These are phyloP conservation scores for Torulaspora quercuum DNA, from an alignment of 805 yeast genomes.

Conservation along the genomic window DNA sequence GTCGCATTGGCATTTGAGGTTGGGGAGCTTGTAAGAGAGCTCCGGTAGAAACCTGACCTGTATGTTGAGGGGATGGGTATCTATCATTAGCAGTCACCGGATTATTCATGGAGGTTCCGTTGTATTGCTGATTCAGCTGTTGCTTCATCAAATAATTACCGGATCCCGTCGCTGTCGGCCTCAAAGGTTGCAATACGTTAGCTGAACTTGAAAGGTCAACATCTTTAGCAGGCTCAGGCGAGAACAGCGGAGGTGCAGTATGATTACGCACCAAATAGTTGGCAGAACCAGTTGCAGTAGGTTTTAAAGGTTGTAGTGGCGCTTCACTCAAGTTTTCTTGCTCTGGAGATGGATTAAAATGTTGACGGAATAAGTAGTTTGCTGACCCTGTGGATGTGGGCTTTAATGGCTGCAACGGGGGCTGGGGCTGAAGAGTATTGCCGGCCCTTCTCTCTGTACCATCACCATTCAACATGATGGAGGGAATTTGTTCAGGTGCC, in stretches of 20 bases:
- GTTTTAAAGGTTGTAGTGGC: conserved; percentile 31
- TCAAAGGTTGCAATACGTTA: conserved; percentile 31
- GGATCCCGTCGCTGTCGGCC: conserved; percentile 37
- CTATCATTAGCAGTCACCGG: conserved; percentile 11
- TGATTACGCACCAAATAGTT: conserved; percentile 35
- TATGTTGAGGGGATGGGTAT: conserved; percentile 19
- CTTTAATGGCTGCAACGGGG: conserved; percentile 32
- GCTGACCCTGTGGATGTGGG: conserved; percentile 39
- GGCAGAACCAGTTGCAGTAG: conserved; percentile 43
- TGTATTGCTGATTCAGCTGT: conserved; percentile 17
- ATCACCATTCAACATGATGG: conserved; percentile 3
- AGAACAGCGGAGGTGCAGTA: conserved; percentile 20
- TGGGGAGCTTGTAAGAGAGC: conserved; percentile 30
- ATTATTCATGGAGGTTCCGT: conserved; percentile 2
- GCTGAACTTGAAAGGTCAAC: conserved; percentile 15
- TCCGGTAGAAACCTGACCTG: conserved; percentile 18
- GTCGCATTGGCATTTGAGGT: conserved; percentile 15
- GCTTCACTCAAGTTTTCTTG: conserved; percentile 1
- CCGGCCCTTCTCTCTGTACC: neutral
- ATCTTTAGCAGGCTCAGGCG: conserved; percentile 16
- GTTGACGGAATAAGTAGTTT: conserved; percentile 31
- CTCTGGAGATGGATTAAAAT: conserved; percentile 12
- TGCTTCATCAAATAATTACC: conserved; percentile 34
- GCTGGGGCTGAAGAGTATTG: conserved; percentile 6
- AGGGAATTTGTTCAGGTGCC: conserved; percentile 10